Conservation (phyloP, 768 basidiomycete species). For the Termitomyces sp. region DNA sequence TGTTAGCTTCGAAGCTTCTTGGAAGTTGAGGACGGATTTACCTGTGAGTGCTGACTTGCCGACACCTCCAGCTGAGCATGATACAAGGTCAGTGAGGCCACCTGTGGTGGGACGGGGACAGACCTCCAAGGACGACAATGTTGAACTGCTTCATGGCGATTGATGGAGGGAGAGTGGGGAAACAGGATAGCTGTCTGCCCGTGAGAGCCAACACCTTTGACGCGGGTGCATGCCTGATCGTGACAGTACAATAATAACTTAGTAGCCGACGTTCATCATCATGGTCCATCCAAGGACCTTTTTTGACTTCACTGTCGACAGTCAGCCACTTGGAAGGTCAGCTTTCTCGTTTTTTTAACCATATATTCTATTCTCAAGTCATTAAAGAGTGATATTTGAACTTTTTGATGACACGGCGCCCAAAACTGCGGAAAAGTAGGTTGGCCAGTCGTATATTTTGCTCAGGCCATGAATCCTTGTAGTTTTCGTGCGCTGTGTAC, state of each 20-base stretch:
- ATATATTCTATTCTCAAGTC: conserved; percentile 1
- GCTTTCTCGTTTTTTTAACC: conserved; percentile 8
- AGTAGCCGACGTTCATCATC: conserved; percentile 10
- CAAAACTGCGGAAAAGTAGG: conserved; percentile 76
- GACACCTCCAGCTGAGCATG: conserved; percentile 69
- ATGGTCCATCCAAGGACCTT: conserved; percentile 64
- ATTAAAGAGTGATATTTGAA: conserved; percentile 63
- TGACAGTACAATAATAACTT: conserved; percentile 9
- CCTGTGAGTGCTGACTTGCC: conserved; percentile 83
- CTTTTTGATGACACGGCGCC: conserved; percentile 70
- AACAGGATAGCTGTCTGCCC: conserved; percentile 10
- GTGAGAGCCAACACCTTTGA: conserved; percentile 14
- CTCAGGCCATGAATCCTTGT: background rate
- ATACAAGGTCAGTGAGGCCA: conserved; percentile 5
- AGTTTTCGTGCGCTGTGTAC: conserved; percentile 88
- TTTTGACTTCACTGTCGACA: conserved; percentile 56
- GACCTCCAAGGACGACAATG: conserved; percentile 79
- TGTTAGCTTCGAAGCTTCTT: conserved; percentile 1
- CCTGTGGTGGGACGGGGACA: conserved; percentile 16
- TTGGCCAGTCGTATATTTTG: conserved; percentile 1
- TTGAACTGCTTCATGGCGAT: conserved; percentile 63
- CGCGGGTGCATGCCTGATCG: conserved; percentile 2
- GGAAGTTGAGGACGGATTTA: conserved; percentile 8
- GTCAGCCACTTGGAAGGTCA: conserved; percentile 51
- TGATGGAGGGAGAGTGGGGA: conserved; percentile 1